Evolutionary conservation across 352 stramenopile genomes (phyloP).

Genomic region (Plasmopara viticola): DNA sequence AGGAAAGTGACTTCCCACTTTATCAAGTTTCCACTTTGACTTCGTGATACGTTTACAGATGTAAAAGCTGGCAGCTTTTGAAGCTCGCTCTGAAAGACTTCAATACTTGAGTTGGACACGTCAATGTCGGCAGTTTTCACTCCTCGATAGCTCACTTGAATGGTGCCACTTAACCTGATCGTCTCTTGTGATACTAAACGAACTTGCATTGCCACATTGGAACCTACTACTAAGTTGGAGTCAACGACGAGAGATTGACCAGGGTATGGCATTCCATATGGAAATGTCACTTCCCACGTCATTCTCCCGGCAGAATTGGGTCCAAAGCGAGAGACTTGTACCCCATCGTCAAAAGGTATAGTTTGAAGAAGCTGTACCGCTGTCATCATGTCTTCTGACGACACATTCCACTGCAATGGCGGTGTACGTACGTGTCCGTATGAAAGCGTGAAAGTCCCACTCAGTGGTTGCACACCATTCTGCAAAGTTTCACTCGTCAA

Average conservation of each 20-base stretch:
- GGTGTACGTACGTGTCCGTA: slow-evolving; percentile 51
- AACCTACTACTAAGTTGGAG: slow-evolving; percentile 26
- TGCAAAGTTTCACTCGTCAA: slow-evolving; percentile 28
- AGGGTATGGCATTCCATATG: slow-evolving; percentile 30
- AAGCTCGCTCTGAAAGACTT: slow-evolving; percentile 23
- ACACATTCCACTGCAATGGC: slow-evolving; percentile 68
- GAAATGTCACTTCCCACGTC: slow-evolving; percentile 54
- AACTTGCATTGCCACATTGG: slow-evolving; percentile 30
- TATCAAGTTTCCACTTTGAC: slow-evolving; percentile 7
- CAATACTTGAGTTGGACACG: slow-evolving; percentile 13
- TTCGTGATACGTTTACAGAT: slow-evolving; percentile 17
- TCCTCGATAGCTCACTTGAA: slow-evolving; percentile 30
- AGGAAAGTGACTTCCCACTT: slow-evolving; percentile 37
- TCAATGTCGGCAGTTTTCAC: slow-evolving; percentile 31
- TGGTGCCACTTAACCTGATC: slow-evolving; percentile 28
- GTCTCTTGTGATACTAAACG: slow-evolving; percentile 32
- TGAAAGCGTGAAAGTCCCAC: slow-evolving; percentile 39
- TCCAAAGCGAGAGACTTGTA: slow-evolving; percentile 39
- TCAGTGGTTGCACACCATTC: slow-evolving; percentile 32
- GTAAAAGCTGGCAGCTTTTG: slow-evolving; percentile 13
- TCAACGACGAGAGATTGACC: slow-evolving; percentile 23
- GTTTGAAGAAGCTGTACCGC: slow-evolving; percentile 62
- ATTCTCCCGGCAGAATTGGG: slow-evolving; percentile 28
- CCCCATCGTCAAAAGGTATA: slow-evolving; percentile 43
- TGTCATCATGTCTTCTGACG: slow-evolving; percentile 68